Percentiles rank a stretch among this genome's conserved stretches.
Conservation (phyloP, 2,329 filamentous ascomycete genomes). For the Diaporthe velutina region DNA sequence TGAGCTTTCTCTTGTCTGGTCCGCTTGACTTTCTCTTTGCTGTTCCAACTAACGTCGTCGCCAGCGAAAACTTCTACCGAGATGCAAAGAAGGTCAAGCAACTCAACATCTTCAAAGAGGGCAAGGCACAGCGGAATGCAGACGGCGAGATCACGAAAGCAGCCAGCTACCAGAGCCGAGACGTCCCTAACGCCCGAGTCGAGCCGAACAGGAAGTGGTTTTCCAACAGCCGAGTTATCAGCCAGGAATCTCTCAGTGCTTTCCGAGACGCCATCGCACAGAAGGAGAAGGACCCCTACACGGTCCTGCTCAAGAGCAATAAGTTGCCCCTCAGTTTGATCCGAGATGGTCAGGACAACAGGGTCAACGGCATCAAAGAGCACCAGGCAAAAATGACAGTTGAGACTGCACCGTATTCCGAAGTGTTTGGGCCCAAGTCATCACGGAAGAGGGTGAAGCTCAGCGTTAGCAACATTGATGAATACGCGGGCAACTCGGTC, state of each 20-base stretch:
- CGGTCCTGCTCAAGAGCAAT: constrained; percentile 95
- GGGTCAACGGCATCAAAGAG: constrained; percentile 86
- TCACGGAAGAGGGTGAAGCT: constrained; percentile 95
- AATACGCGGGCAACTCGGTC: constrained; percentile 83
- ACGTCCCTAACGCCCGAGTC: constrained; percentile 43
- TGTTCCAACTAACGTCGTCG: not conserved
- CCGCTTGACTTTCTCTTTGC: not conserved
- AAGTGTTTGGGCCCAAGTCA: constrained; percentile 93
- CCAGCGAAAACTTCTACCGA: constrained; percentile 48
- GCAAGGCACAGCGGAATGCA: constrained; percentile 84
- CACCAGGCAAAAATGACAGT: constrained; percentile 93
- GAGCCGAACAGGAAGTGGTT: constrained; percentile 87
- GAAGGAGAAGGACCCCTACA: constrained; percentile 90
- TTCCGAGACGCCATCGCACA: constrained; percentile 95
- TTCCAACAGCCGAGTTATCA: constrained; percentile 90
- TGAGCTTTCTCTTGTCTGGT: not conserved
- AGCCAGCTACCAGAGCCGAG: constrained; percentile 69
- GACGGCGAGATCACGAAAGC: constrained; percentile 87
- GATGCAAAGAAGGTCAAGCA: constrained; percentile 89
- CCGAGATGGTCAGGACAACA: constrained; percentile 74
- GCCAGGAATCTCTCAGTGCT: constrained; percentile 81
- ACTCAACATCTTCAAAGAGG: constrained; percentile 91
- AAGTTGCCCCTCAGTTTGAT: constrained; percentile 98
- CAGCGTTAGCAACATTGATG: constrained; percentile 82
- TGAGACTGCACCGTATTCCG: constrained; percentile 85